phyloP scores from a whole-genome alignment of 257 asterid genomes.

The Oldenlandia corymbosa region DNA sequence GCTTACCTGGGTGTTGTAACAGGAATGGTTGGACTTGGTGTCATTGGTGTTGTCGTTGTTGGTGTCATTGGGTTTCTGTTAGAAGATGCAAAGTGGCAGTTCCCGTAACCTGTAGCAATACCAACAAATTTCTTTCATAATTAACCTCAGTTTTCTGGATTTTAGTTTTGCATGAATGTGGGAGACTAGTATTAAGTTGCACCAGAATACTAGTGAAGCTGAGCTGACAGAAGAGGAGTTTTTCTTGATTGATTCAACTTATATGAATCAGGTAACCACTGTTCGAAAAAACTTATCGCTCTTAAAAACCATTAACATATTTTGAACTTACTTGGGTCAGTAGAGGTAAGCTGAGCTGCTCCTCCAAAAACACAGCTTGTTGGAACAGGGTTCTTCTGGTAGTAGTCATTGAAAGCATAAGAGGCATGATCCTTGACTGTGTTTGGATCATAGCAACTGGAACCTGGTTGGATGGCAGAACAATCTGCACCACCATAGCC shows the following conservation, averaged over 20 bases:
- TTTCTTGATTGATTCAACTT: background rate
- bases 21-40: conserved; percentile 35
- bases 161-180: background rate
- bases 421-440: conserved; percentile 82
- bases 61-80: conserved; percentile 17
- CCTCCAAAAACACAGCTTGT: conserved; percentile 94
- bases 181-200: no score
- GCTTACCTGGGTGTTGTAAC: conserved; percentile 71
- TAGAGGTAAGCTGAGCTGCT: conserved; percentile 57
- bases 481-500: conserved; percentile 97
- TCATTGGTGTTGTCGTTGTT: conserved; percentile 18
- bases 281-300: background rate
- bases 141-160: background rate
- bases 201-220: no score
- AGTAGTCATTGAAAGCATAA: conserved; percentile 81
- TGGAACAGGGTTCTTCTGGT: conserved; percentile 81
- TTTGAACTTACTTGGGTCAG: conserved; percentile 80
- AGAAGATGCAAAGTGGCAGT: conserved; percentile 54
- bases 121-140: background rate
- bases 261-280: background rate
- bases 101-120: conserved; percentile 68
- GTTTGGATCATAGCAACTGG: conserved; percentile 66
- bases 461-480: conserved; percentile 64
- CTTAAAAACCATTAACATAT: background rate
- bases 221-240: no score